These are phyloP conservation scores for Onygenales sp. DNA, from an alignment of 2,329 filamentous ascomycete species.

Conservation along the genomic window DNA sequence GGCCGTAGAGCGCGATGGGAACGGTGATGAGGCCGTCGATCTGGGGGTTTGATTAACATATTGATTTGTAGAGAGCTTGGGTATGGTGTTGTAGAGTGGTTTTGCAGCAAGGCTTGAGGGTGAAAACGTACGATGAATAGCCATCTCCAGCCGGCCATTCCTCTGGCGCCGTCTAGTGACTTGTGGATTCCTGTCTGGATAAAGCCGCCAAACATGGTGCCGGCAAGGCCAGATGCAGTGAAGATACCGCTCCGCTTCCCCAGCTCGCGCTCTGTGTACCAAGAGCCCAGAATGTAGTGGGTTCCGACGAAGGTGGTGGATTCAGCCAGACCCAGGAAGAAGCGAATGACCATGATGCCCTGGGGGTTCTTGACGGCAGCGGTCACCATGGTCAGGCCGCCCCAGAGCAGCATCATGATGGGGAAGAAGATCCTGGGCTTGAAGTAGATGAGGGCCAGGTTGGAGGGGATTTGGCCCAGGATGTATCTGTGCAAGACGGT, in stretches of 20 bases:
- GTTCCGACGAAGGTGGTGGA: slow-evolving; percentile 24
- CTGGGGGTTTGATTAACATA: slow-evolving; percentile 10
- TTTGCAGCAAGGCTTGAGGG: background rate
- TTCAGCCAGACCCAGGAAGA: slow-evolving; percentile 27
- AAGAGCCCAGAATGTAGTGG: slow-evolving; percentile 32
- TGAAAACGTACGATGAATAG: slow-evolving; percentile 23
- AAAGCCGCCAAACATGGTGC: slow-evolving; percentile 28
- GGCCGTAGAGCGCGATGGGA: slow-evolving; percentile 35
- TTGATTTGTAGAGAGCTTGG: background rate
- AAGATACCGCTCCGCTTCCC: slow-evolving; percentile 29
- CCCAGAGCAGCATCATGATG: slow-evolving; percentile 22
- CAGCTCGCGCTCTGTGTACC: slow-evolving; percentile 35
- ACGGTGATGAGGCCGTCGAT: slow-evolving; percentile 33
- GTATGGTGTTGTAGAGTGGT: background rate
- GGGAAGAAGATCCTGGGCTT: slow-evolving; percentile 20
- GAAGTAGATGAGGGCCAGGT: slow-evolving; percentile 26
- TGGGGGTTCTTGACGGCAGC: slow-evolving; percentile 19
- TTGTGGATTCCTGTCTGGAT: slow-evolving; percentile 26
- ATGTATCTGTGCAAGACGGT: slow-evolving; percentile 24
- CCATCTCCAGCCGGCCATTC: slow-evolving; percentile 27
- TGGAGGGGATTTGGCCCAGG: slow-evolving; percentile 34
- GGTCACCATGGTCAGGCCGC: slow-evolving; percentile 23
- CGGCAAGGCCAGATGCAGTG: slow-evolving; percentile 23
- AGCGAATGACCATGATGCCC: slow-evolving; percentile 27
- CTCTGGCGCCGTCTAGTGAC: slow-evolving; percentile 18